Evolutionary conservation across 768 basidiomycete species (phyloP).

Genomic region (Tephrocybe sp.): DNA sequence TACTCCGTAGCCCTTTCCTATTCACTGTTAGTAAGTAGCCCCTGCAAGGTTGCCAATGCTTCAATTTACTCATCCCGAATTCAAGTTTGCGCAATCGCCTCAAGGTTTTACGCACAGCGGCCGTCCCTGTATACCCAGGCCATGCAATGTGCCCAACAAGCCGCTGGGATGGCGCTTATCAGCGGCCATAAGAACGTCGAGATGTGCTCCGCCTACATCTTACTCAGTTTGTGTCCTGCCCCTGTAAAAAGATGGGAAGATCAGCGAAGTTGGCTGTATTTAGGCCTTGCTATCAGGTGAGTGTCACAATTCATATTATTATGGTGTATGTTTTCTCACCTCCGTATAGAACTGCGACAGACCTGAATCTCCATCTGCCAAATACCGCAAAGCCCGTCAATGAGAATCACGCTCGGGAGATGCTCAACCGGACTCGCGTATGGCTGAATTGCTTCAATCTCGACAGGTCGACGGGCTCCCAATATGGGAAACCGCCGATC

Average conservation of each 20-base stretch:
- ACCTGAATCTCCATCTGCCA: constrained; percentile 85
- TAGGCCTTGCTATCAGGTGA: constrained; percentile 85
- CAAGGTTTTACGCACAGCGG: constrained; percentile 73
- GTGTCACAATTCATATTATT: constrained; percentile 6
- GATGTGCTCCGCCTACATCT: constrained; percentile 79
- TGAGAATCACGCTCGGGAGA: constrained; percentile 80
- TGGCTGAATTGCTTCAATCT: constrained; percentile 93
- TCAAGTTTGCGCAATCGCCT: constrained; percentile 87
- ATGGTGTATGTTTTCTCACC: constrained; percentile 3
- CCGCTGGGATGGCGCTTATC: constrained; percentile 76
- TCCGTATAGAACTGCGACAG: constrained; percentile 73
- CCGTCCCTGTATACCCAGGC: constrained; percentile 67
- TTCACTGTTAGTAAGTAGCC: constrained; percentile 81
- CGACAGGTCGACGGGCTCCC: constrained; percentile 84
- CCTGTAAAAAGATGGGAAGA: constrained; percentile 85
- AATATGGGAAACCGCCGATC: constrained; percentile 87
- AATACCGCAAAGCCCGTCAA: constrained; percentile 71
- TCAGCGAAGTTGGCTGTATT: constrained; percentile 86
- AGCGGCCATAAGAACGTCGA: constrained; percentile 82
- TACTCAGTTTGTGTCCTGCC: constrained; percentile 74
- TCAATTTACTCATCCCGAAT: not conserved
- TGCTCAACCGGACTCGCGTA: constrained; percentile 85
- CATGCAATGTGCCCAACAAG: constrained; percentile 75
- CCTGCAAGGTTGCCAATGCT: not conserved
- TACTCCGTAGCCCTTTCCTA: constrained; percentile 84